phyloP scores from a whole-genome alignment of 345 rosid genomes.

The Eucalyptus pauciflora region DNA sequence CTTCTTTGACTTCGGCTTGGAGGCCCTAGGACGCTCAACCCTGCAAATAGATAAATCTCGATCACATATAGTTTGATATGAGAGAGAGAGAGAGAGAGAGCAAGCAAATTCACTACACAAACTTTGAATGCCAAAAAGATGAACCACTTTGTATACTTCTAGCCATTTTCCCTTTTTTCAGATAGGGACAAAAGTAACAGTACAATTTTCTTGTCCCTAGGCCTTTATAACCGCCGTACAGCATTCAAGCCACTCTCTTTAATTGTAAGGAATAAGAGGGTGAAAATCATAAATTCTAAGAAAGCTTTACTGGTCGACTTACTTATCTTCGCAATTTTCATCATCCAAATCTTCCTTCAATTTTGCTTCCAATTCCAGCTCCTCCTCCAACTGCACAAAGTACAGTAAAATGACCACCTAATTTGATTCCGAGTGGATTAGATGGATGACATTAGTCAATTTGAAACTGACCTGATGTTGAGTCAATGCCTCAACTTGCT shows the following conservation, averaged over 20 bases:
- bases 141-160: background rate
- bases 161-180: background rate
- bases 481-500: constrained; percentile 90
- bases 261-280: background rate
- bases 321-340: constrained; percentile 43
- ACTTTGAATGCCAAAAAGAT: background rate
- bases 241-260: background rate
- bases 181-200: background rate
- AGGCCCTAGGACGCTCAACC: constrained; percentile 33
- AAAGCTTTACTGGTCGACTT: constrained; percentile 19
- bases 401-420: background rate
- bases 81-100: background rate
- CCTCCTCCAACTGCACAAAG: constrained; percentile 79
- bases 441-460: background rate
- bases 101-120: background rate
- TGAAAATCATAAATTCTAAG: background rate
- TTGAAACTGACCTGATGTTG: constrained; percentile 70
- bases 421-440: background rate
- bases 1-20: constrained; percentile 76
- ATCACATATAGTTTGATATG: background rate
- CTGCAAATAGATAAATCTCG: constrained; percentile 18
- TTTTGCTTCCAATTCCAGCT: constrained; percentile 82
- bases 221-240: background rate
- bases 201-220: background rate
- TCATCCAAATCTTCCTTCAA: constrained; percentile 61